Evolutionary conservation across 805 yeast genomes (phyloP), one percentile per base, ranked within the genome.

Genomic region (Ogataea dorogensis): DNA sequence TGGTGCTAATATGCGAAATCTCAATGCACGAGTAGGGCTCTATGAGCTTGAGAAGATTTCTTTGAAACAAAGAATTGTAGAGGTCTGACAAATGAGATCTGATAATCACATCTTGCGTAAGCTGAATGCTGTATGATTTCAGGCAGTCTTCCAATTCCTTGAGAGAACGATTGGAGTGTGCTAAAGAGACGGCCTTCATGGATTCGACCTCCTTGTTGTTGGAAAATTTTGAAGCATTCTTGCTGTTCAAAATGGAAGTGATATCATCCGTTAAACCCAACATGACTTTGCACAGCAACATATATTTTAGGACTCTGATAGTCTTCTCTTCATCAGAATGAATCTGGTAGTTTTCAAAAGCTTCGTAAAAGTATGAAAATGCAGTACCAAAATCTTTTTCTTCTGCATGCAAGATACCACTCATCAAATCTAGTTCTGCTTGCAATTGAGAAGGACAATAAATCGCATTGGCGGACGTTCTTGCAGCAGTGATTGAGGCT

Each of bases 1-100:
- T 77, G 51, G 83, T 75, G 19, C 97, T 84, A 33, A 93, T 77
- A 61, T 88, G 96, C 7, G 85, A 71, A 42, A 93, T 77, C 63
- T 93, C 99, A n/a, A 93, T 96, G 49, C 91, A 83, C 21, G 94
- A 86, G 63, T 87, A 93, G 12, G 98, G 96, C 65, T 93, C 97
- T 47, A 93, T 89, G 47, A 94, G 86, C 61, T 93, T 91, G 56
- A 88, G 79, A 61, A 93, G 71, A 64, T 93, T 93, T 54, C 93
- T 95, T 61, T 91, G 96, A 56, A 93, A 75, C 49, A 93, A 70
- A 24, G 91, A 86, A 59, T 94, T 98, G 65, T 93, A 93, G 37
- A 93, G 73, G 16, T 94, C 95, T 43, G 86, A 80, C 65, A 93
- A 84, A 65, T 93, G 98, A 23, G 91, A 79, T 54, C 94, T 82